Evolutionary conservation across 1,284 basidiomycete genomes (phyloP).

Genomic region (Pseudozyma pruni): DNA sequence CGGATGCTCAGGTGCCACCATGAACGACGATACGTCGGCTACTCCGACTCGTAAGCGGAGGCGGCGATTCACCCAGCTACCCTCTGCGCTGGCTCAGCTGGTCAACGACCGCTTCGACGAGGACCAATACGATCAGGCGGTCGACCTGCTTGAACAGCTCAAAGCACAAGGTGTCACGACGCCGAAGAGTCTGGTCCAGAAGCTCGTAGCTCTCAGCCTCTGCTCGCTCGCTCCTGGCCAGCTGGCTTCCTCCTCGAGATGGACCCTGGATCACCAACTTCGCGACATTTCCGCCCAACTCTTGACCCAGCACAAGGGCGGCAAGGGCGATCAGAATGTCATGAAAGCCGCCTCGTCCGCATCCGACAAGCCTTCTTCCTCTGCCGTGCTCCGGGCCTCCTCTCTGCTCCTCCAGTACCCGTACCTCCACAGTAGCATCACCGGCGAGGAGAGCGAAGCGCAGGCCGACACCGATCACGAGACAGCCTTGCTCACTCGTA

Average conservation of each 20-base stretch:
- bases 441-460: neutral
- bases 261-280: conserved; percentile 36
- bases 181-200: conserved; percentile 13
- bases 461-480: neutral
- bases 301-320: conserved; percentile 11
- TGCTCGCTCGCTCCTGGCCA: conserved; percentile 34
- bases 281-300: conserved; percentile 18
- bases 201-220: conserved; percentile 43
- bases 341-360: conserved; percentile 16
- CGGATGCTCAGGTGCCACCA: conserved; percentile 1
- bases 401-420: conserved; percentile 29
- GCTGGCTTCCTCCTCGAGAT: conserved; percentile 29
- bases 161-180: conserved; percentile 14
- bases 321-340: conserved; percentile 5
- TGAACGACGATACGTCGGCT: conserved; percentile 19
- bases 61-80: conserved; percentile 7
- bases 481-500: conserved; percentile 8
- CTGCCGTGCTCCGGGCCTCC: conserved; percentile 29
- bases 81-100: conserved; percentile 20
- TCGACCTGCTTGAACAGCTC: conserved; percentile 40
- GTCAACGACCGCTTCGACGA: conserved; percentile 48
- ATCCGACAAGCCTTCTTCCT: conserved; percentile 19
- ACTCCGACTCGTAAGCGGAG: conserved; percentile 8
- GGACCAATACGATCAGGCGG: conserved; percentile 43
- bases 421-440: neutral